Percentiles rank a stretch among this genome's conserved stretches.
phyloP scores from a whole-genome alignment of 1,139 yeast genomes.

The Yamadazyma jaroonii region DNA sequence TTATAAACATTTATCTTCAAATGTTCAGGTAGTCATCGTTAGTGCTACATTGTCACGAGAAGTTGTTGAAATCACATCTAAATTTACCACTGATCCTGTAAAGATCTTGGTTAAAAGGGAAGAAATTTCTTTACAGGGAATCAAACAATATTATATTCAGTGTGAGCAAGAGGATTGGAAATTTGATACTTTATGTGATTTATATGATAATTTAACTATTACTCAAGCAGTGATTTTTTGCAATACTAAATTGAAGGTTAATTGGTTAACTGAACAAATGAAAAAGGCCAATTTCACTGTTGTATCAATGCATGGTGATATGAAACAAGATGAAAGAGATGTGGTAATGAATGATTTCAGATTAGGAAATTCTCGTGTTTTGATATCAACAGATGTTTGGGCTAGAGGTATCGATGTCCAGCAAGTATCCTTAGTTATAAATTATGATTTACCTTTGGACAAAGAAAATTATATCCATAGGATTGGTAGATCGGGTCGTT shows the following conservation, averaged over 20 bases:
- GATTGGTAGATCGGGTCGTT: constrained; percentile 93
- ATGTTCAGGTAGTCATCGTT: constrained; percentile 88
- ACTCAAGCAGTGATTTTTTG: constrained; percentile 97
- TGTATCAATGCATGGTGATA: constrained; percentile 94
- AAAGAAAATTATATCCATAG: constrained; percentile 90
- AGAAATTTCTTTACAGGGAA: constrained; percentile 84
- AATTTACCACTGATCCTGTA: constrained; percentile 88
- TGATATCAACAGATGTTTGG: constrained; percentile 96
- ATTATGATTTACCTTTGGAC: constrained; percentile 84
- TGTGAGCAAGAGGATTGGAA: constrained; percentile 95
- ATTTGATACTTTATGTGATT: constrained; percentile 88
- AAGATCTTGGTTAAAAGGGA: constrained; percentile 88
- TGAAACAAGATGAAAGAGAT: constrained; percentile 93
- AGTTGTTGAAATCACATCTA: constrained; percentile 80
- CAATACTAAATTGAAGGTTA: constrained; percentile 88
- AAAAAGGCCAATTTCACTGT: constrained; percentile 82
- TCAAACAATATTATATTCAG: constrained; percentile 80
- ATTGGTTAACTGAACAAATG: constrained; percentile 83
- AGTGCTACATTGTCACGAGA: constrained; percentile 90
- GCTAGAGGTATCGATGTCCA: constrained; percentile 98
- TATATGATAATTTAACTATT: constrained; percentile 90
- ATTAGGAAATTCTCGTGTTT: constrained; percentile 73
- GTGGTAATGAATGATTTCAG: constrained; percentile 84
- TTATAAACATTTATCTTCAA: constrained; percentile 73
- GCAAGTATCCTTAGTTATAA: constrained; percentile 91